Percentiles rank a stretch among this genome's conserved stretches.
Evolutionary conservation across 768 basidiomycete species (phyloP).

Genomic region (Albatrellus ellisii): DNA sequence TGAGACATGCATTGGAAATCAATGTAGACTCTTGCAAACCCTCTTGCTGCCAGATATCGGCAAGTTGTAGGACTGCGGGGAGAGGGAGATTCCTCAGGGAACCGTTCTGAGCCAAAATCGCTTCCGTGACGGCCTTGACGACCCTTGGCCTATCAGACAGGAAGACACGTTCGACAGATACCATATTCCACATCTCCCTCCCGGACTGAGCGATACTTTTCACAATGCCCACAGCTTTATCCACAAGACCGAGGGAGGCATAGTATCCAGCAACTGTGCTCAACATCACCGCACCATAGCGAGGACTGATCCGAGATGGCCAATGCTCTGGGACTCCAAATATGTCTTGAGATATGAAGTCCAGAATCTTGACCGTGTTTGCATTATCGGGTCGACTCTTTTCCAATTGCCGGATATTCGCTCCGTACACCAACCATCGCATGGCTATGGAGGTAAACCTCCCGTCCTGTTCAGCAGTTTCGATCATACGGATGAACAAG

Average conservation of each 20-base stretch:
- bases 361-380: constrained; percentile 10
- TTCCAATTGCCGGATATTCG: constrained; percentile 25
- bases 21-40: constrained; percentile 21
- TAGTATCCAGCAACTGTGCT: constrained; percentile 14
- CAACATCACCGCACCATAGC: constrained; percentile 7
- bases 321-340: constrained; percentile 3
- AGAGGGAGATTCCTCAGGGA: constrained; percentile 5
- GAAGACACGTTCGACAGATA: too few species aligned
- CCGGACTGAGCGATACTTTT: too few species aligned
- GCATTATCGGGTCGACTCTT: constrained; percentile 4
- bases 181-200: too few species aligned
- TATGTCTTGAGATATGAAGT: constrained; percentile 19
- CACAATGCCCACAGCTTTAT: constrained; percentile 17
- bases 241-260: constrained; percentile 13
- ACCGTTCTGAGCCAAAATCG: constrained; percentile 8
- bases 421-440: constrained; percentile 32
- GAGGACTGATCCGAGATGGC: constrained; percentile 2
- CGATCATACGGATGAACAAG: constrained; percentile 30
- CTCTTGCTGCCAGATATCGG: constrained; percentile 22
- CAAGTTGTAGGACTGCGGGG: constrained; percentile 20
- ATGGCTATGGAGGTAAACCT: constrained; percentile 5
- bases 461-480: constrained; percentile 23
- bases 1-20: constrained; percentile 28
- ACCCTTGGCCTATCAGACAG: too few species aligned
- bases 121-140: constrained; percentile 7